Percentiles rank a stretch among this genome's conserved stretches.
These are phyloP conservation scores for Oenanthe javanica DNA, from an alignment of 140 eudicot species.

Conservation along the genomic window DNA sequence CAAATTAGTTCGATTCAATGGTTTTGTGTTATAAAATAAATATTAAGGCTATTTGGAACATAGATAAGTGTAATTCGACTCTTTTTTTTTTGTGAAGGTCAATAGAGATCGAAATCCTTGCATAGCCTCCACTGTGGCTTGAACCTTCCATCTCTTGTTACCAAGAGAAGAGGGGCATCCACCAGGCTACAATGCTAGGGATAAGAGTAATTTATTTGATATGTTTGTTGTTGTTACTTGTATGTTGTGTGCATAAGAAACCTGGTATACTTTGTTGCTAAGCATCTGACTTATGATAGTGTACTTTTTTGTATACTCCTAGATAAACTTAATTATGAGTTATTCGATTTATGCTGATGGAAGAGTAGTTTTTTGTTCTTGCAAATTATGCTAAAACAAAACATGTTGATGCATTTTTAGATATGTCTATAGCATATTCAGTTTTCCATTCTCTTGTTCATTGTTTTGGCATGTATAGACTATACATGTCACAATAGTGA, in stretches of 20 bases:
- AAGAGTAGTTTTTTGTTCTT: neutral
- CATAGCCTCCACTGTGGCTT: neutral
- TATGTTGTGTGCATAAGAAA: neutral
- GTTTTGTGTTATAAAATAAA: neutral
- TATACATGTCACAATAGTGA: neutral
- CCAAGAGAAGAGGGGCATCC: neutral
- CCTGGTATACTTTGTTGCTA: neutral
- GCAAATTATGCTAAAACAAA: neutral
- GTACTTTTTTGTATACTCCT: too few relatives aligned
- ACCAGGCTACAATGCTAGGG: neutral
- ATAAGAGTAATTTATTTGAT: neutral
- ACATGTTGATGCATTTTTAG: neutral
- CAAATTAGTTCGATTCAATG: neutral
- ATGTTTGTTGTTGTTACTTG: neutral
- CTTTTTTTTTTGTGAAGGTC: neutral
- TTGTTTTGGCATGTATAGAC: neutral
- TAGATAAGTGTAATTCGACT: neutral
- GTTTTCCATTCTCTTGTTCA: neutral
- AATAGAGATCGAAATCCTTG: neutral
- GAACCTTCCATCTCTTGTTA: neutral
- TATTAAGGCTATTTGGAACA: neutral
- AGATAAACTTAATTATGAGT: too few relatives aligned
- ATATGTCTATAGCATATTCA: neutral
- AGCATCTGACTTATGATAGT: too few relatives aligned
- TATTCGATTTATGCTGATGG: too few relatives aligned